Base-by-base conservation (phyloP, 2,329 filamentous ascomycete species). In the Neopestalotiopsis rosae region DNA sequence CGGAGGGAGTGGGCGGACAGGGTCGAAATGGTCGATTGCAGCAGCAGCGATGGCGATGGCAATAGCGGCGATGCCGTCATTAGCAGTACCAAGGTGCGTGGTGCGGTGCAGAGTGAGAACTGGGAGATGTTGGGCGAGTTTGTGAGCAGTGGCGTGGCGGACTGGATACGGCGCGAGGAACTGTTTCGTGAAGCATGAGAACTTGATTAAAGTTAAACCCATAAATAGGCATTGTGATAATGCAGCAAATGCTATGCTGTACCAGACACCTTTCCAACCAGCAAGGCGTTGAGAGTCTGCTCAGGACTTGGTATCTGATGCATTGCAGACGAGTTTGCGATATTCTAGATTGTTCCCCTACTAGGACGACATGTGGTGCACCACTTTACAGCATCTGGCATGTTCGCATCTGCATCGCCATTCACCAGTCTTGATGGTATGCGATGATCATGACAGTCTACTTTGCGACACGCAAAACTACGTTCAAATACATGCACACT, bases 71-170 rank as follows among this genome's bases (percentile, higher is more conserved):
- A 80, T 6, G 79, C 77, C 2, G 70, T 76, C 17, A 82, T 89
- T 52, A 90, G 88, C 71, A 90, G 88, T 71, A 94, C 93, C 6
- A 85, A 82, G 73, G 91, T 91, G 59, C 84, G 92, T 65, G 83
- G 85, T 40, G 87, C 89, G 5, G 87, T 87, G 1, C 84, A 82
- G 69, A 74, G 73, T 5, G 76, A 79, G 12, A 84, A 87, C 58
- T 86, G 80, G 82, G 80, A 80, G 3, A 78, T 75, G 66, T 78
- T 94, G 65, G 76, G 76, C 20, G 75, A 76, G 67, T 75, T 93
- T 71, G 90, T 93, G 42, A 88, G 88, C 0, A 77, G 79, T 2
- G 83, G 84, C 1, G 87, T 94, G 0, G 81, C 80, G 61, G 79
- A 77, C 28, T 93, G 89, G 87, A 85, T 94, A 34, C 78, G 85